Evolutionary conservation across 2,329 filamentous ascomycete species (phyloP).

Genomic region (Huntiella moniliformis): DNA sequence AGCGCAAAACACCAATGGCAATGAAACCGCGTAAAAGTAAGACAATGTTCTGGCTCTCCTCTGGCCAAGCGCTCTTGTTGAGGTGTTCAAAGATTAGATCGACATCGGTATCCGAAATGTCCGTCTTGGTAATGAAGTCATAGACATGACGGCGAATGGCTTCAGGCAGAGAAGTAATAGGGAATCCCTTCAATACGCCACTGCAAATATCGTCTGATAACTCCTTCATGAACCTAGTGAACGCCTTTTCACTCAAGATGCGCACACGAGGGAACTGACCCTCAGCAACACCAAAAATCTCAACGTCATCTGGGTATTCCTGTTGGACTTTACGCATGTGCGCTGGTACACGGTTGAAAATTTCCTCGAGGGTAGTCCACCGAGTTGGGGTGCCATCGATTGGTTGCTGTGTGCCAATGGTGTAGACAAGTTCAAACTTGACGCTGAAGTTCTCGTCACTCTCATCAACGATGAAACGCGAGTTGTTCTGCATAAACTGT

Average conservation of each 20-base stretch:
- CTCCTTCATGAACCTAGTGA: not conserved
- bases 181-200: constrained; percentile 23
- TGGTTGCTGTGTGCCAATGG: constrained; percentile 31
- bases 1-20: constrained; percentile 32
- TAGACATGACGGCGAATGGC: constrained; percentile 18
- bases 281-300: constrained; percentile 18
- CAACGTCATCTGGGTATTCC: constrained; percentile 22
- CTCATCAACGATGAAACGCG: constrained; percentile 43
- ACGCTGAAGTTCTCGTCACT: constrained; percentile 44
- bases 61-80: constrained; percentile 17
- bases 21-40: constrained; percentile 37
- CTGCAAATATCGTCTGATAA: constrained; percentile 25
- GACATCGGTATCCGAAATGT: constrained; percentile 16
- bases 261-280: constrained; percentile 30
- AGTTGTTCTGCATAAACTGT: constrained; percentile 23
- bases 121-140: constrained; percentile 25
- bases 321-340: constrained; percentile 17
- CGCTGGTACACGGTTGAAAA: constrained; percentile 26
- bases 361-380: constrained; percentile 35
- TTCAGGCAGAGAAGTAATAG: constrained; percentile 21
- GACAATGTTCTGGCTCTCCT: constrained; percentile 19
- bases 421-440: constrained; percentile 45
- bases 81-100: constrained; percentile 19
- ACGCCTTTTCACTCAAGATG: constrained; percentile 23
- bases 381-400: constrained; percentile 35